These are phyloP conservation scores for Dalechampia spathulata DNA, from an alignment of 441 rosid species.

Conservation along the genomic window DNA sequence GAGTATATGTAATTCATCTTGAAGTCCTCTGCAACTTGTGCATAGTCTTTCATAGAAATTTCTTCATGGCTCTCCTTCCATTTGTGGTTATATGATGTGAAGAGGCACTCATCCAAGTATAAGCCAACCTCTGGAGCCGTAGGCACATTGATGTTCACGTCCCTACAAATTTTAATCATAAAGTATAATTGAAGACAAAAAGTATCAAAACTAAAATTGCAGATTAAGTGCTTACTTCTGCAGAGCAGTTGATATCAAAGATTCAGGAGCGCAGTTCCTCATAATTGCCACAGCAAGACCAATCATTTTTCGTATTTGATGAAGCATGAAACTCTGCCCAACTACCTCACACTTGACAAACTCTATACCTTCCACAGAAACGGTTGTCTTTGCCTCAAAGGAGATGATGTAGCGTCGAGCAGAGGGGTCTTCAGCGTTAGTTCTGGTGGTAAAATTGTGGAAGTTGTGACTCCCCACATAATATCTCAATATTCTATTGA, in stretches of 20 bases:
- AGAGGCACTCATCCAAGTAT: slow-evolving; percentile 87
- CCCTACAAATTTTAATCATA: slow-evolving; percentile 28
- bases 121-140: slow-evolving; percentile 95
- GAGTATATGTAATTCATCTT: slow-evolving; percentile 76
- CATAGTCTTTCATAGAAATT: slow-evolving; percentile 64
- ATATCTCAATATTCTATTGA: slow-evolving; percentile 58
- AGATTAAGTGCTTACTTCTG: slow-evolving; percentile 40
- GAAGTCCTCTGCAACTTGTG: slow-evolving; percentile 64
- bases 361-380: slow-evolving; percentile 61
- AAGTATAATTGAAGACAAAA: background rate
- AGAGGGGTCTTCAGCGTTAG: slow-evolving; percentile 79
- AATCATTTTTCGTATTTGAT: slow-evolving; percentile 88
- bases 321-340: slow-evolving; percentile 99
- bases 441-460: slow-evolving; percentile 91
- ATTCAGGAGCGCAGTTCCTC: slow-evolving; percentile 76
- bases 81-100: slow-evolving; percentile 70
- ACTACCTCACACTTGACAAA: slow-evolving; percentile 93
- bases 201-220: background rate
- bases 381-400: slow-evolving; percentile 44
- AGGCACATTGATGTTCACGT: slow-evolving; percentile 62
- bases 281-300: slow-evolving; percentile 84
- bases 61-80: slow-evolving; percentile 84
- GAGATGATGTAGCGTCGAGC: slow-evolving; percentile 69
- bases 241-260: slow-evolving; percentile 59
- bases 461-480: slow-evolving; percentile 90